Percentiles rank a stretch among this genome's conserved stretches.
Conservation (phyloP, 805 yeast genomes). For the Starmerella tilneyi region DNA sequence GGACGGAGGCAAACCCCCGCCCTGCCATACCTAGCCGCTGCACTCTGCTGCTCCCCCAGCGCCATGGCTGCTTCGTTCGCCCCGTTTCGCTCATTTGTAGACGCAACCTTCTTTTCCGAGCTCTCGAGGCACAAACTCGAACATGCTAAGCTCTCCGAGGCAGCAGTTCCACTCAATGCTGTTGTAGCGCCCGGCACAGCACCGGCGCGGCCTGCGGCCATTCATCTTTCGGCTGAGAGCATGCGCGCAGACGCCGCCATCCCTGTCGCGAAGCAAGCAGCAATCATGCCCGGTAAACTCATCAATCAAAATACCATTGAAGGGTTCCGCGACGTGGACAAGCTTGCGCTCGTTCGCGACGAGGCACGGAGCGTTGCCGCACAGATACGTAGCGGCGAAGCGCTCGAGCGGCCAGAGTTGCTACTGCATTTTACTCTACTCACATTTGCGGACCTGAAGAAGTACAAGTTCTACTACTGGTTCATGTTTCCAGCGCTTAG, state of each 20-base stretch:
- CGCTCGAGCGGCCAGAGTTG: constrained; percentile 35
- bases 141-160: constrained; percentile 52
- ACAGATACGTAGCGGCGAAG: constrained; percentile 31
- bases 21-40: constrained; percentile 3
- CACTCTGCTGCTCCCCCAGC: neutral
- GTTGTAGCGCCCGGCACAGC: constrained; percentile 23
- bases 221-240: constrained; percentile 26
- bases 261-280: constrained; percentile 24
- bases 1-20: constrained; percentile 5
- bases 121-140: constrained; percentile 66
- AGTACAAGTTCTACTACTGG: constrained; percentile 85
- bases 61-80: constrained; percentile 29
- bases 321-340: constrained; percentile 64
- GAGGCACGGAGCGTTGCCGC: constrained; percentile 29
- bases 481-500: constrained; percentile 57
- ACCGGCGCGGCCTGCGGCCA: constrained; percentile 32
- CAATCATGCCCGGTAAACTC: constrained; percentile 34
- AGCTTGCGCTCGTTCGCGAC: constrained; percentile 43
- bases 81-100: constrained; percentile 62
- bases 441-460: constrained; percentile 79
- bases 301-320: constrained; percentile 73
- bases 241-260: constrained; percentile 28
- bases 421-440: constrained; percentile 43
- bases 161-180: constrained; percentile 38
- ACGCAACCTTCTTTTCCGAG: constrained; percentile 74